Evolutionary conservation across 2,329 filamentous ascomycete species (phyloP).

Genomic region (Diaporthe helianthi): DNA sequence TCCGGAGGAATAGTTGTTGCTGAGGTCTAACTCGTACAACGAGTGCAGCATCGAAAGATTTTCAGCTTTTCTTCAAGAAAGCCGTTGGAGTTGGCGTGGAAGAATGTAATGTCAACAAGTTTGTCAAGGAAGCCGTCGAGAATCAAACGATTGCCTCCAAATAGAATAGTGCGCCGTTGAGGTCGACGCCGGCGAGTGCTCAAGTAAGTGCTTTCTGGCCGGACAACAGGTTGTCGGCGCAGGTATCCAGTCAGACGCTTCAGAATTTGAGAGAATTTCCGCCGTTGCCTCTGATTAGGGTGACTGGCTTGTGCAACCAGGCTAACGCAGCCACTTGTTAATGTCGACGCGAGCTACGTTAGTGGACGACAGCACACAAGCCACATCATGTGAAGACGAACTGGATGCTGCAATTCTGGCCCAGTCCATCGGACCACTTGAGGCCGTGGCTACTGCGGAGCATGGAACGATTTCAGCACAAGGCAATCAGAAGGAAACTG

Average conservation of each 20-base stretch:
- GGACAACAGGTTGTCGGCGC: neutral
- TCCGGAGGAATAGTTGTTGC: neutral
- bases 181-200: neutral
- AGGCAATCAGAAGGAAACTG: neutral
- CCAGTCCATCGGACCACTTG: neutral
- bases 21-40: neutral
- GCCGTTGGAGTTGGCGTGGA: constrained; percentile 2
- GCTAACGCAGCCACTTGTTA: neutral
- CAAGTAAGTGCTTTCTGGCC: neutral
- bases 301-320: neutral
- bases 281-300: neutral
- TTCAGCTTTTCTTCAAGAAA: neutral
- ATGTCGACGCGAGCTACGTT: neutral
- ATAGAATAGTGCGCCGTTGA: neutral
- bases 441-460: neutral
- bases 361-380: neutral
- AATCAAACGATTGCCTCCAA: neutral
- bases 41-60: neutral
- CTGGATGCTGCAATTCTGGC: neutral
- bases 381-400: neutral
- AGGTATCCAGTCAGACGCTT: too few relatives aligned
- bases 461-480: neutral
- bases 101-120: neutral
- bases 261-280: neutral
- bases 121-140: neutral